phyloP scores from a whole-genome alignment of 495 filamentous ascomycete genomes.

The Hypoxylon perforatum region DNA sequence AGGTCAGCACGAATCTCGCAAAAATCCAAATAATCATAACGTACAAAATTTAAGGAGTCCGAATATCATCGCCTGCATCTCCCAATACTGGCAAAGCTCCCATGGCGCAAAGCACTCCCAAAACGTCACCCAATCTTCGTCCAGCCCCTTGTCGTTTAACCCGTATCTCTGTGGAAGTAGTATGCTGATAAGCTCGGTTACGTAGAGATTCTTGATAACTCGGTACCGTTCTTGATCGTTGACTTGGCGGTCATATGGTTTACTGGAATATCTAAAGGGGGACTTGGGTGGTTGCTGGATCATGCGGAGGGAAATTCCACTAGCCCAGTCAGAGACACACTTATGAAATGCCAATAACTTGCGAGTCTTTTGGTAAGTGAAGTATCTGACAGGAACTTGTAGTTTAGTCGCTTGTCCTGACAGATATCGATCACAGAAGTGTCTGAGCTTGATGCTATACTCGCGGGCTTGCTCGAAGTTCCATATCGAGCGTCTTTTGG shows the following conservation, averaged over 20 bases:
- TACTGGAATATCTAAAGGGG: background rate
- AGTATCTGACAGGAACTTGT: background rate
- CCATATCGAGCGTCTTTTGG: background rate
- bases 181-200: constrained; percentile 7
- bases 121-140: background rate
- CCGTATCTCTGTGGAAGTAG: background rate
- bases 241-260: background rate
- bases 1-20: too few species aligned
- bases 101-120: constrained; percentile 4
- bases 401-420: background rate
- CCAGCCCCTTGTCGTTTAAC: background rate
- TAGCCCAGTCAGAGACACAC: background rate
- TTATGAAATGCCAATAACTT: background rate
- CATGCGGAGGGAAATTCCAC: background rate
- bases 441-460: background rate
- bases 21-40: background rate
- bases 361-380: background rate
- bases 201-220: background rate
- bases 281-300: too few species aligned
- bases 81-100: background rate
- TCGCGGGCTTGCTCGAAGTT: background rate
- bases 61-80: background rate
- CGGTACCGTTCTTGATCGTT: background rate
- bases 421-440: background rate
- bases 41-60: background rate